Conservation (phyloP, 805 yeast genomes). For the Metschnikowia baotianmanensis region DNA sequence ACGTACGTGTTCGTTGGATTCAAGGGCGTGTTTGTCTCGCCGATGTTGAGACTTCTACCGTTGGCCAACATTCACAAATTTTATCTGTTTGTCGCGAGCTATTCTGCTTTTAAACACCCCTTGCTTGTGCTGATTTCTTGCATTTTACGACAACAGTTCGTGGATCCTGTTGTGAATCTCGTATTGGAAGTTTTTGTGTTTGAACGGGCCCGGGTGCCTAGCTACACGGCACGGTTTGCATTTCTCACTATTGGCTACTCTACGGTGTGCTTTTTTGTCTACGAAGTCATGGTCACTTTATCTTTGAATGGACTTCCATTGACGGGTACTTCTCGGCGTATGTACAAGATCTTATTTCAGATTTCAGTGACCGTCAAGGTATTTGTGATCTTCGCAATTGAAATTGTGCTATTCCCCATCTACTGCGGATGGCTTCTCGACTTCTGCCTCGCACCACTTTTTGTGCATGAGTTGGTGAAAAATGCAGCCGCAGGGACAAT, state of each 20-base stretch:
- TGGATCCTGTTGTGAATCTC: conserved; percentile 4
- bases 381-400: conserved; percentile 69
- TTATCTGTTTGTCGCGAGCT: background rate
- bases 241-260: conserved; percentile 36
- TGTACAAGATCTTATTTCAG: conserved; percentile 54
- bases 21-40: conserved; percentile 4
- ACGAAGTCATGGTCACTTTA: conserved; percentile 31
- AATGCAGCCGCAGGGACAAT: conserved; percentile 7
- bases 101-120: background rate
- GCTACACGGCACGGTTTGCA: conserved; percentile 36
- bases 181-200: conserved; percentile 2
- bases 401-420: conserved; percentile 80
- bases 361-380: conserved; percentile 68
- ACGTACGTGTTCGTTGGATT: conserved; percentile 5
- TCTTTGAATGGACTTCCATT: conserved; percentile 42
- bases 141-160: background rate
- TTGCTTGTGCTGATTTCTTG: background rate
- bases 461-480: conserved; percentile 18
- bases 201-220: conserved; percentile 24
- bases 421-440: conserved; percentile 81
- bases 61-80: background rate
- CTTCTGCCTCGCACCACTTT: conserved; percentile 61
- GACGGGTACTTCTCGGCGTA: conserved; percentile 47
- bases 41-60: background rate
- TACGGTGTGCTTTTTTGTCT: conserved; percentile 23